phyloP scores from a whole-genome alignment of 805 yeast genomes.

The Teunomyces cretensis region DNA sequence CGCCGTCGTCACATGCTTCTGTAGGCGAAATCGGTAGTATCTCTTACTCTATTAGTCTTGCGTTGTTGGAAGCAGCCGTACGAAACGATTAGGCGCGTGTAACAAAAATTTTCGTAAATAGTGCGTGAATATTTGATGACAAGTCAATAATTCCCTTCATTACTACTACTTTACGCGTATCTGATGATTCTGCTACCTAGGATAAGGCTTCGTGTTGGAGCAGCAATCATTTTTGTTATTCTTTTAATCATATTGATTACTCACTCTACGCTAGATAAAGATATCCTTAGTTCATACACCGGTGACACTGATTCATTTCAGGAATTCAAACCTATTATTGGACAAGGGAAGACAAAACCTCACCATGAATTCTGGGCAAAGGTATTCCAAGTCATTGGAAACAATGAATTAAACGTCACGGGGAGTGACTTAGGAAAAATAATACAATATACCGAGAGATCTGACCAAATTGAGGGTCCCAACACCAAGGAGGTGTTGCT shows the following conservation, averaged over 20 bases:
- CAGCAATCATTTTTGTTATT: not conserved
- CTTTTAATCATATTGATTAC: not conserved
- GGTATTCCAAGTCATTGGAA: constrained; percentile 23
- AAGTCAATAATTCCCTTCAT: too few relatives aligned
- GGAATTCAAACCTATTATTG: constrained; percentile 8
- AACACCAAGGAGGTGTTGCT: constrained; percentile 24
- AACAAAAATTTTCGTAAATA: not conserved
- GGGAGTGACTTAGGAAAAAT: constrained; percentile 16
- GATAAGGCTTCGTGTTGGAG: constrained; percentile 2
- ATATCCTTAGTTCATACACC: not conserved
- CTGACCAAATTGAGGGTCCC: constrained; percentile 15
- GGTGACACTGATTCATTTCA: not conserved
- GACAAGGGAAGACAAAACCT: constrained; percentile 8
- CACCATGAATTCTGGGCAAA: constrained; percentile 28
- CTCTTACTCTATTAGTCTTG: too few relatives aligned
- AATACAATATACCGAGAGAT: constrained; percentile 19
- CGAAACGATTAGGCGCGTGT: not conserved
- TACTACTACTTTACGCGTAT: not conserved
- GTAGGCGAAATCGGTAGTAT: too few relatives aligned
- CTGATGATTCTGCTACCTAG: constrained; percentile 1
- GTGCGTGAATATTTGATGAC: too few relatives aligned
- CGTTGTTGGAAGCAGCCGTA: too few relatives aligned
- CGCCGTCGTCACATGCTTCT: too few relatives aligned
- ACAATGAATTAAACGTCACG: constrained; percentile 15
- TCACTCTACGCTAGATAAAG: not conserved